Conservation (phyloP, 2,329 filamentous ascomycete species). For the Dryadomyces quercivorus region DNA sequence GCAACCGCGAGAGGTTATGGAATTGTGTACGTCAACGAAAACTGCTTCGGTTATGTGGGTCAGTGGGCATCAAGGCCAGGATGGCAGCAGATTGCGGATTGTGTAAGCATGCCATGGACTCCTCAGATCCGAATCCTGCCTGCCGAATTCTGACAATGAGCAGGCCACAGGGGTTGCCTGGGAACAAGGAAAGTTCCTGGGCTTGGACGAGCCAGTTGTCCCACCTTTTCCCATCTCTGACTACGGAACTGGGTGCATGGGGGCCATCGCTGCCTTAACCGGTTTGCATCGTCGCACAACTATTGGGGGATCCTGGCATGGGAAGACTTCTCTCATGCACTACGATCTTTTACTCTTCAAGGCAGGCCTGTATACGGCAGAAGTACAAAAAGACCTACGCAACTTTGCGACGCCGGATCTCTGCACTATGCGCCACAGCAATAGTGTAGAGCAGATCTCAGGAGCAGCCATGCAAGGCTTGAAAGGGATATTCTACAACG, state of each 20-base stretch:
- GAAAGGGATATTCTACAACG: conserved; percentile 37
- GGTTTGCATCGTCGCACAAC: conserved; percentile 52
- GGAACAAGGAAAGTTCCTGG: conserved; percentile 52
- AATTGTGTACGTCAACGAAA: conserved; percentile 35
- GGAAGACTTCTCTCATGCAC: conserved; percentile 51
- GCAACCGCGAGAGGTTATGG: conserved; percentile 27
- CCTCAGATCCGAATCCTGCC: too few relatives aligned
- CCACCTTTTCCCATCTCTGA: conserved; percentile 53
- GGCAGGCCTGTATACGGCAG: conserved; percentile 41
- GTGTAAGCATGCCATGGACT: conserved; percentile 20
- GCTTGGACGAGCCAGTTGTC: conserved; percentile 48
- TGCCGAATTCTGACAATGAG: too few relatives aligned
- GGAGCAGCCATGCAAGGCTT: conserved; percentile 44
- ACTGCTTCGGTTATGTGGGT: conserved; percentile 45
- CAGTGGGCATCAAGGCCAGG: conserved; percentile 31
- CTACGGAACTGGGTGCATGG: conserved; percentile 63
- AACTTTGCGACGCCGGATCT: conserved; percentile 32
- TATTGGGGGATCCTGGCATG: conserved; percentile 53
- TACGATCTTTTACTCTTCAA: conserved; percentile 56
- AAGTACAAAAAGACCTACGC: conserved; percentile 39
- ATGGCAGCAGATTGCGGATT: conserved; percentile 41
- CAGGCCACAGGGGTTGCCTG: conserved; percentile 39
- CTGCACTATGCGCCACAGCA: conserved; percentile 40
- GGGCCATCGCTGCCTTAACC: conserved; percentile 52
- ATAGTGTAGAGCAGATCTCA: conserved; percentile 54